Base-by-base conservation (phyloP, 306 rosid genomes). In the Glycine soja region DNA sequence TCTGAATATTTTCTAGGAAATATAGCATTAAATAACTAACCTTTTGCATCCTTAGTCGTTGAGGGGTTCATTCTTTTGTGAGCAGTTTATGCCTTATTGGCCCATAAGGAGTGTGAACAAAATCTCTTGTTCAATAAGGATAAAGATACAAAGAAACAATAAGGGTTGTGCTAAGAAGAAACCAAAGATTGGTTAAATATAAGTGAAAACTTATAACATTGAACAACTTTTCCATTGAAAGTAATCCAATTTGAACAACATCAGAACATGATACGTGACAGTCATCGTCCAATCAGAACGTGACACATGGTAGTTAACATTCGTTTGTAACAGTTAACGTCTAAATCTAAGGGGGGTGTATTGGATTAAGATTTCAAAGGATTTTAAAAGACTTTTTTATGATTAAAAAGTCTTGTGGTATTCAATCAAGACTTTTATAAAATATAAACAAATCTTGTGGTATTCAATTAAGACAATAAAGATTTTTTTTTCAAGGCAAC, bases 191-290 rank as follows among this genome's bases (percentile, higher is more conserved):
- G 77, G 54, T 30, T 47, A 68, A 56, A 50, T 12, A 45, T 15
- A 68, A 56, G 57, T 16, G 7, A 81, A 85, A 84, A 87, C 98
- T 96, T 87, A 96, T 98, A 81, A 98, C 99, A 32, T n/a, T n/a
- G n/a, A n/a, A n/a, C n/a, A n/a, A n/a, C n/a, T 93, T 96, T 92
- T 96, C 99, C 84, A 90, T 98, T 93, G 90, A 70, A 81, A 76
- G 86, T 78, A 82, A 74, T 81, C 91, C 88, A 64, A 81, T 88
- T 86, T 46, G 51, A 78, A n/a, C n/a, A n/a, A n/a, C n/a, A n/a
- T n/a, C n/a, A n/a, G n/a, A n/a, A n/a, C n/a, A n/a, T n/a, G n/a
- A n/a, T n/a, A n/a, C n/a, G n/a, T n/a, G n/a, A n/a, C n/a, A n/a
- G n/a, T n/a, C n/a, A n/a, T n/a, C n/a, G n/a, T n/a, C n/a, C n/a